Base-by-base conservation (phyloP, 140 eudicot genomes). In the Stevia rebaudiana region DNA sequence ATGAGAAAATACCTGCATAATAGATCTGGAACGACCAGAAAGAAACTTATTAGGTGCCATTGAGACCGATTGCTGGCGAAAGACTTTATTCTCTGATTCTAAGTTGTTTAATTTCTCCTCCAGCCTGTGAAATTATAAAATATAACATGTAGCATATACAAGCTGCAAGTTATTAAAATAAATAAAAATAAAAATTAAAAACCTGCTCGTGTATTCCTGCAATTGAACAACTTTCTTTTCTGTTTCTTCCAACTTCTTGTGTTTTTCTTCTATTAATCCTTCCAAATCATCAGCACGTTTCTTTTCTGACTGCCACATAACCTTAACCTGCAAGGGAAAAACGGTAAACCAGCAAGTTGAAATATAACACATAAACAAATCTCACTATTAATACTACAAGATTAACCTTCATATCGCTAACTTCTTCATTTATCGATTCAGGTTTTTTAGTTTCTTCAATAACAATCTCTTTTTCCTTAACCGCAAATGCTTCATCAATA, bases 51-150 rank as follows among this genome's bases (percentile, higher is more conserved):
- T 91, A 22, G 96, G 96, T 61, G 89, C 95, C 79, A 91, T 80
- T 57, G 98, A 91, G 35, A 91, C 95, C 19, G 98, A 86, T 65
- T 91, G 98, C 70, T 91, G 96, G 51, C 98, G 96, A 56, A 91
- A 82, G 60, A 91, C 98, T 83, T 91, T 83, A 60, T 85, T 91
- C 86, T 91, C 98, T 30, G 89, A 87, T 68, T 91, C 98, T 67
- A 91, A 68, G 74, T 91, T 91, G 59, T 56, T 70, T 46, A 84
- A 75, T 81, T 91, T 91, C 81, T 91, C 96, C 76, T 87, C 98
- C 61, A 86, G 57, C 83, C 97, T 90, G 78, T 13, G 30, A 53
- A 15, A 33, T 47, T 35, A 63, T 11, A 41, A 23, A 61, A 24
- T 18, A 22, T 28, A 63, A 42, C 48, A 43, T 63, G 48, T 24